phyloP scores from a whole-genome alignment of 306 rosid genomes.

The Lathyrus oleraceus region DNA sequence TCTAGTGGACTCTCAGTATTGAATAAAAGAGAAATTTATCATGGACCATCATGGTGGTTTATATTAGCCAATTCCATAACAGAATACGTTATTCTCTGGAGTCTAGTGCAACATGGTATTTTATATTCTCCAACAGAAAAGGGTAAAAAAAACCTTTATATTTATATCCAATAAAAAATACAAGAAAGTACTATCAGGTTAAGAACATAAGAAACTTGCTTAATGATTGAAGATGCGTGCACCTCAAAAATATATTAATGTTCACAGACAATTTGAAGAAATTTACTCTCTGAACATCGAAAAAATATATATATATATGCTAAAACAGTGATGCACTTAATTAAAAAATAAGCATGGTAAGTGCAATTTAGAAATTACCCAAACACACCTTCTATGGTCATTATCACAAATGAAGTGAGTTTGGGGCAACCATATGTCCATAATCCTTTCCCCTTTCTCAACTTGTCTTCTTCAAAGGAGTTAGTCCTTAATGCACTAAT shows the following conservation, averaged over 20 bases:
- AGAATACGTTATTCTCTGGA: neutral
- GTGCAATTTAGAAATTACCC: neutral
- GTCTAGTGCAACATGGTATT: constrained; percentile 4
- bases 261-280: neutral
- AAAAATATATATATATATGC: neutral
- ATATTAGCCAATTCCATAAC: neutral
- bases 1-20: neutral
- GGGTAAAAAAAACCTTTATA: neutral
- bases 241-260: neutral
- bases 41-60: neutral
- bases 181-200: neutral
- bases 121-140: neutral
- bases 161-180: neutral
- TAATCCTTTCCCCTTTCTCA: neutral
- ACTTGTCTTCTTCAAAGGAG: neutral
- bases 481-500: neutral
- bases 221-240: constrained; percentile 4
- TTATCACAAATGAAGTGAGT: constrained; percentile 3
- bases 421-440: neutral
- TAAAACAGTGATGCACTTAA: neutral
- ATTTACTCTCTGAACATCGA: neutral
- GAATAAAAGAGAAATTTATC: neutral
- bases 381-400: neutral
- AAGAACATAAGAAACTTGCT: constrained; percentile 17
- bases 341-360: neutral